These are phyloP conservation scores for Trametes sanguinea DNA, from an alignment of 768 basidiomycete species.

Conservation along the genomic window DNA sequence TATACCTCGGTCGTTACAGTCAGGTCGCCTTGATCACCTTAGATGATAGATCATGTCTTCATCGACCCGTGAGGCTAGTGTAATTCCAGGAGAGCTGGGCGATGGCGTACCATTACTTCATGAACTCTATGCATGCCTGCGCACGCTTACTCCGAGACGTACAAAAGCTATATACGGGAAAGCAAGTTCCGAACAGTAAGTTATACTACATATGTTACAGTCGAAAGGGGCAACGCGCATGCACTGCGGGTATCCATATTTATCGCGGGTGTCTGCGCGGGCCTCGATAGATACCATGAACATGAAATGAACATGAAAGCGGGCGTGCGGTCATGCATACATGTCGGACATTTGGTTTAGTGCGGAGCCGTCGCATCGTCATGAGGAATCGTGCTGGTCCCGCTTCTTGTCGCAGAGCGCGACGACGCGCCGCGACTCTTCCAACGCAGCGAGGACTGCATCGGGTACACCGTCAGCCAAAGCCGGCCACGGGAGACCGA, in stretches of 20 bases:
- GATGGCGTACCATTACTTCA: not conserved
- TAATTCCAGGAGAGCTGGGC: not conserved
- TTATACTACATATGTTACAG: slow-evolving; percentile 24
- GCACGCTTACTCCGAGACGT: not conserved
- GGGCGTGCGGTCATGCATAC: not conserved
- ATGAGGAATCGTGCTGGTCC: slow-evolving; percentile 31
- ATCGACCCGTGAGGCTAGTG: too few species aligned
- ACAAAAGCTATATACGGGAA: slow-evolving; percentile 1
- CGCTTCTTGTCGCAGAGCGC: slow-evolving; percentile 48
- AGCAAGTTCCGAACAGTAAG: not conserved
- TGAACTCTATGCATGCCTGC: slow-evolving; percentile 3
- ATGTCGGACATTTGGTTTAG: not conserved
- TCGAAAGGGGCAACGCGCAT: not conserved
- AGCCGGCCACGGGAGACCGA: not conserved
- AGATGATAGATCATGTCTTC: too few species aligned
- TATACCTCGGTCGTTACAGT: too few species aligned
- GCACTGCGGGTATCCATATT: not conserved
- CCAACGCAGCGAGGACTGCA: slow-evolving; percentile 43
- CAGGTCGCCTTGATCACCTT: too few species aligned
- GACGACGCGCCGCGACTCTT: slow-evolving; percentile 48
- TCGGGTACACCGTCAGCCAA: not conserved
- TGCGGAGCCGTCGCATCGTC: not conserved
- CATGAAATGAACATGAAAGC: not conserved
- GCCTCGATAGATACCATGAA: not conserved
- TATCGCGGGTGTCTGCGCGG: too few species aligned